Base-by-base conservation (phyloP, 805 yeast genomes). In the Candida krabiensis region DNA sequence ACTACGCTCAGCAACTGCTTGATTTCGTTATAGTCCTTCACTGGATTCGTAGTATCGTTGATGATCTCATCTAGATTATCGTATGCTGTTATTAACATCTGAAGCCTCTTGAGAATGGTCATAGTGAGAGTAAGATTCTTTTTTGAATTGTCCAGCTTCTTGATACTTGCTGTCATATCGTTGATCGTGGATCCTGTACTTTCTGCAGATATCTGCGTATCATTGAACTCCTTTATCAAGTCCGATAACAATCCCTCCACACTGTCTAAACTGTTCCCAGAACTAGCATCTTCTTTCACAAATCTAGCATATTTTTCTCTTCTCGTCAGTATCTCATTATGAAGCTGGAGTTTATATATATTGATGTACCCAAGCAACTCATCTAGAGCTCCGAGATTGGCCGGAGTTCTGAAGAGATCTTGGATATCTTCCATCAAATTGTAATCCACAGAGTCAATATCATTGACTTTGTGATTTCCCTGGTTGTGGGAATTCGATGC, bases 51-150 rank as follows among this genome's bases (percentile, higher is more conserved):
- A 3, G 51, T 42, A 29, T 55, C 66, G 16, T 69, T 61, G 1
- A 75, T 65, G 35, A 76, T 65, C 5, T 62, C 54, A 13, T 70
- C 70, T 31, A 88, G 69, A 45, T 77, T 77, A 28, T 79, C 80
- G 57, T 80, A 81, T 2, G 95, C 90, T 15, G 78, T 80, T 5
- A 86, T 73, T 33, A 93, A 69, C 86, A 90, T 90, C 55, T 89
- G 95, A 26, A 93, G 68, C 44, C 96, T 74, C 53, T 91, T 86
- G 49, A 91, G 69, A 25, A 89, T 80, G 1, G 95, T 87, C 86
- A 93, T 86, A 9, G 93, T 79, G 19, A 79, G 70, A 2, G 88
- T 90, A 33, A 93, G 67, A 59, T 93, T 93, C 56, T 77, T 79
- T 66, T 93, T 93, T 24, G 90, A 81, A 35, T 76, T 77, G 61